Base-by-base conservation (phyloP, 2,329 filamentous ascomycete species). In the Aspergillus ibericus region DNA sequence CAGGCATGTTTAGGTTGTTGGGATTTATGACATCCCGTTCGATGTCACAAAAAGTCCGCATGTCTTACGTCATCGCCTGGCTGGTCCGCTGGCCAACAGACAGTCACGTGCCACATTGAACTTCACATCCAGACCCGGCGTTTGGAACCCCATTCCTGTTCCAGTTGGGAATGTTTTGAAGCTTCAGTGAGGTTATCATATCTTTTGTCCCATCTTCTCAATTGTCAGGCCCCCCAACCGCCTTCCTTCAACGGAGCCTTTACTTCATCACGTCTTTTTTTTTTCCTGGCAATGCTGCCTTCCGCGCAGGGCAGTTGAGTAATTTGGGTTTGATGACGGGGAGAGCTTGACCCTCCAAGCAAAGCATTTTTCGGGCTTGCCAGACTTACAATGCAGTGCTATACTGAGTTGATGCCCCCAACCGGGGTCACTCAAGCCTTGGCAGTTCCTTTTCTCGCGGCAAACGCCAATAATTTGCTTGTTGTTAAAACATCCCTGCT, bases 361-460 rank as follows among this genome's bases (percentile, higher is more conserved):
- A 48, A 48, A 53, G 40, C 32, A 29, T 29, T 15, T 13, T n/a
- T 38, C 46, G 18, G 29, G 40, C 27, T 46, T 40, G 8, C 46
- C 32, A 59, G 35, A 54, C 42, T 22, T 52, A 59, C 60, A 34
- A 98, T 98, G 93, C 93, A 98, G 85, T 96, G 92, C 83, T 98
- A 98, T 80, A 93, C 92, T 72, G 95, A 99, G 83, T 83, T 99
- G 75, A 88, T 92, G 75, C 90, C 93, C 81, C 93, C 95, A 55
- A 96, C 93, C 75, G 93, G 93, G 74, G 92, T 98, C 78, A 93
- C 92, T 70, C 90, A 96, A 79, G 91, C 93, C 64, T 79, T 97
- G 70, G 85, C 82, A 60, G 79, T 96, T 40, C 86, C 92, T 35
- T 92, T 99, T 72, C 83, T 89, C 48, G 89, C 89, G 48, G 78